Percentiles rank a stretch among this genome's conserved stretches.
These are phyloP conservation scores for Cyberlindnera misumaiensis DNA, from an alignment of 805 yeast species.

Conservation along the genomic window DNA sequence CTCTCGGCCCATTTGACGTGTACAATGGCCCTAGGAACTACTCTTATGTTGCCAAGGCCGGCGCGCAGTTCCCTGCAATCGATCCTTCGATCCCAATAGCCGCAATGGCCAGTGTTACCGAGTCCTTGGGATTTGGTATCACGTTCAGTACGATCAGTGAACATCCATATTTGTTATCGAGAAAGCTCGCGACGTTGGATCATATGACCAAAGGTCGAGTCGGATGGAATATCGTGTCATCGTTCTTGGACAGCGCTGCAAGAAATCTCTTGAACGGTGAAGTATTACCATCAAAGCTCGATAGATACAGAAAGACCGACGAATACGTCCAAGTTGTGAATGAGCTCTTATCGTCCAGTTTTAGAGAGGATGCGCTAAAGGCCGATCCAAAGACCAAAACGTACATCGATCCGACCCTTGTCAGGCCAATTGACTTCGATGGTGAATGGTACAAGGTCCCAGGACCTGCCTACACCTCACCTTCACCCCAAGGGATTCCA, in stretches of 20 bases:
- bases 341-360: slow-evolving; percentile 30
- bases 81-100: slow-evolving; percentile 33
- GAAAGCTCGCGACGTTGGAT: slow-evolving; percentile 34
- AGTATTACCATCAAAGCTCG: slow-evolving; percentile 29
- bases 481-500: slow-evolving; percentile 39
- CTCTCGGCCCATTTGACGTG: slow-evolving; percentile 34
- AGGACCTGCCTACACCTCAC: slow-evolving; percentile 35
- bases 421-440: slow-evolving; percentile 31
- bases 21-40: slow-evolving; percentile 25
- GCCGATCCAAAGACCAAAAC: slow-evolving; percentile 19
- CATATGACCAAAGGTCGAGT: slow-evolving; percentile 35
- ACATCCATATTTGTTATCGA: slow-evolving; percentile 32
- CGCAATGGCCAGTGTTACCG: slow-evolving; percentile 36
- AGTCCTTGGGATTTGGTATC: slow-evolving; percentile 30
- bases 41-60: slow-evolving; percentile 14
- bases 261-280: slow-evolving; percentile 29
- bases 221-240: slow-evolving; percentile 38
- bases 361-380: slow-evolving; percentile 29
- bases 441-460: slow-evolving; percentile 35
- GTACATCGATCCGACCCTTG: slow-evolving; percentile 28
- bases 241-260: slow-evolving; percentile 33
- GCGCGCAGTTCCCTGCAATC: slow-evolving; percentile 30
- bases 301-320: slow-evolving; percentile 31
- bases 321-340: slow-evolving; percentile 33
- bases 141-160: slow-evolving; percentile 36